Conservation (phyloP, 2,329 filamentous ascomycete genomes). For the Zasmidium angulare region DNA sequence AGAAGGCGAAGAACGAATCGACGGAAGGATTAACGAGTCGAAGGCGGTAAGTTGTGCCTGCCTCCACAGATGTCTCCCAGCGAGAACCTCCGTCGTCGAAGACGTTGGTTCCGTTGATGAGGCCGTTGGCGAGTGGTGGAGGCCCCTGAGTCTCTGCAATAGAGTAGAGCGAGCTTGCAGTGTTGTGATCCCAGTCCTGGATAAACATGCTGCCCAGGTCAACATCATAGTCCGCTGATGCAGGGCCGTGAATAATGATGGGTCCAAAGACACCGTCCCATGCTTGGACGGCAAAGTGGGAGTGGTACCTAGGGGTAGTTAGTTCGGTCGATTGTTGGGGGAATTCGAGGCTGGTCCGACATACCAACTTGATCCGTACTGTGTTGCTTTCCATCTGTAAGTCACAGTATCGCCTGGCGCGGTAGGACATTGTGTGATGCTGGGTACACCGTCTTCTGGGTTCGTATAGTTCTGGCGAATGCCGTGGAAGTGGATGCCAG, state of each 20-base stretch:
- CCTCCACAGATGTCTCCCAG: conserved; percentile 11
- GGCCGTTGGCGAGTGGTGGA: conserved; percentile 43
- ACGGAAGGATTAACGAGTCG: conserved; percentile 46
- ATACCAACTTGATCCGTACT: conserved; percentile 39
- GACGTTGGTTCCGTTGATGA: conserved; percentile 38
- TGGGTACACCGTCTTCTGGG: conserved; percentile 50
- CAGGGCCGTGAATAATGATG: conserved; percentile 61
- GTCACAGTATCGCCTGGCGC: conserved; percentile 52
- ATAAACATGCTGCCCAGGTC: conserved; percentile 55
- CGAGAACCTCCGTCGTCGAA: conserved; percentile 11
- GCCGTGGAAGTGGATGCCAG: conserved; percentile 57
- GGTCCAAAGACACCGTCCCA: conserved; percentile 59
- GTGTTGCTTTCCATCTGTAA: conserved; percentile 57
- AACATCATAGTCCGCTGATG: conserved; percentile 58
- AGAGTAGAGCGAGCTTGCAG: conserved; percentile 27
- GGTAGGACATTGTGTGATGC: conserved; percentile 44
- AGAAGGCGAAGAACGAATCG: conserved; percentile 42
- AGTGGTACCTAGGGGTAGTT: conserved; percentile 49
- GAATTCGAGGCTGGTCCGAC: not conserved
- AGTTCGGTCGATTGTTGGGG: not conserved
- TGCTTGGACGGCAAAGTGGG: conserved; percentile 55
- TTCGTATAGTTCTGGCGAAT: conserved; percentile 58
- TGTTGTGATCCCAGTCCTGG: conserved; percentile 38
- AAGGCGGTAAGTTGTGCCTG: conserved; percentile 42
- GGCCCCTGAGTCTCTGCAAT: conserved; percentile 28